phyloP scores from a whole-genome alignment of 2,329 filamentous ascomycete species.

The Curvularia eragrostidis region DNA sequence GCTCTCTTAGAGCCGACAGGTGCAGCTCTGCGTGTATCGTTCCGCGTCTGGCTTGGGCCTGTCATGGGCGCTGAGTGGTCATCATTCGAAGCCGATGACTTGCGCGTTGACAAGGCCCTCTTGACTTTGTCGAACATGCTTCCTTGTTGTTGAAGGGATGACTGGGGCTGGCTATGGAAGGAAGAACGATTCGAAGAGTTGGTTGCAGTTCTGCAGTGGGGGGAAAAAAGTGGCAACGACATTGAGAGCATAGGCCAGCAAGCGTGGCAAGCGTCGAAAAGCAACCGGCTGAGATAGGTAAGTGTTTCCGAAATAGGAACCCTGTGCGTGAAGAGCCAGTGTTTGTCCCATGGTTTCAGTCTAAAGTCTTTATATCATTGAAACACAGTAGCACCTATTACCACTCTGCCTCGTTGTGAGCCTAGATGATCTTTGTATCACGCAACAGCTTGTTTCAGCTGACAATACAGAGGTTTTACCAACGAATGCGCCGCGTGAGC shows the following conservation, averaged over 20 bases:
- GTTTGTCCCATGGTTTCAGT: not conserved
- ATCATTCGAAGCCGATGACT: slow-evolving; percentile 15
- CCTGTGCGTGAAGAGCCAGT: not conserved
- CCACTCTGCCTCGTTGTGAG: not conserved
- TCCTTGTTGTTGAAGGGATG: slow-evolving; percentile 6
- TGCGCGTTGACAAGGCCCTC: slow-evolving; percentile 25
- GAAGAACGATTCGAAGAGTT: slow-evolving; percentile 9
- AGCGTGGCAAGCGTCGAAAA: slow-evolving; percentile 1
- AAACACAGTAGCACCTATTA: no score
- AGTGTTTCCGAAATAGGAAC: not conserved
- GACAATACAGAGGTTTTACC: not conserved
- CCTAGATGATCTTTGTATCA: not conserved
- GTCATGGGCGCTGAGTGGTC: slow-evolving; percentile 8
- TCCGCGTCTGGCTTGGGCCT: slow-evolving; percentile 8
- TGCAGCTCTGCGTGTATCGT: slow-evolving; percentile 4
- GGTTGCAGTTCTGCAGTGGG: slow-evolving; percentile 3
- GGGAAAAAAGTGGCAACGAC: slow-evolving; percentile 19
- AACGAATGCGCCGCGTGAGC: not conserved
- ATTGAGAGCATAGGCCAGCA: slow-evolving; percentile 18
- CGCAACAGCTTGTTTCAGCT: not conserved
- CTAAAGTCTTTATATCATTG: not conserved
- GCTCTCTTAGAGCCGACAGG: slow-evolving; percentile 14
- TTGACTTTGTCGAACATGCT: slow-evolving; percentile 26
- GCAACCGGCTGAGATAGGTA: not conserved
- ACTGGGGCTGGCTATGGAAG: slow-evolving; percentile 1